These are phyloP conservation scores for Zygotorulaspora danielsina DNA, from an alignment of 805 yeast species.

Conservation along the genomic window DNA sequence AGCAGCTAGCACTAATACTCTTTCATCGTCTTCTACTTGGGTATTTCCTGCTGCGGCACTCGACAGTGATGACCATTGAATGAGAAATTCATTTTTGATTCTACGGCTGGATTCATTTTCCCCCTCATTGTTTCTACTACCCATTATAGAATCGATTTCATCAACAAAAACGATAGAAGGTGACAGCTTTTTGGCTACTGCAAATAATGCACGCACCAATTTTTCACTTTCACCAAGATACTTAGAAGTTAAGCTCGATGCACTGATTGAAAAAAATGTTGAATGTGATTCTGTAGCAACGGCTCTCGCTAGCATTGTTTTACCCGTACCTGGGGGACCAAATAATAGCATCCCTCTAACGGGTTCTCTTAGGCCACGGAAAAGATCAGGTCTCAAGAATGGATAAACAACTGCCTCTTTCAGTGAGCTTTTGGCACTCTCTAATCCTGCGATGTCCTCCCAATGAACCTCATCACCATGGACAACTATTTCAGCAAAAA, in stretches of 20 bases:
- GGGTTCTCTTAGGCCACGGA: conserved; percentile 87
- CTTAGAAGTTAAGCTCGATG: conserved; percentile 83
- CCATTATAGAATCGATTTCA: conserved; percentile 87
- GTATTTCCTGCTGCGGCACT: conserved; percentile 67
- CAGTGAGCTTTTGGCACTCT: conserved; percentile 78
- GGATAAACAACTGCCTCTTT: conserved; percentile 97
- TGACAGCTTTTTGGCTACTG: conserved; percentile 75
- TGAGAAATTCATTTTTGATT: conserved; percentile 86
- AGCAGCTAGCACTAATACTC: conserved; percentile 90
- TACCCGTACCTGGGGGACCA: conserved; percentile 99
- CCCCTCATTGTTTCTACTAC: conserved; percentile 53
- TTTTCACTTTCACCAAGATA: conserved; percentile 92
- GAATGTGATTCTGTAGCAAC: conserved; percentile 94
- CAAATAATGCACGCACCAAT: conserved; percentile 81
- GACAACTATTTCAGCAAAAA: conserved; percentile 80
- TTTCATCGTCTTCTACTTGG: conserved; percentile 37
- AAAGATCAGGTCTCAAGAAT: conserved; percentile 86
- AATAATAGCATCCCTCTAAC: conserved; percentile 92
- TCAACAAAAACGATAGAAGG: conserved; percentile 95
- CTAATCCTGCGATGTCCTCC: conserved; percentile 94
- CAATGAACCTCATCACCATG: conserved; percentile 89
- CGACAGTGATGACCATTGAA: conserved; percentile 91
- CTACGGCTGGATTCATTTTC: conserved; percentile 87
- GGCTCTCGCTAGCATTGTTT: conserved; percentile 94
- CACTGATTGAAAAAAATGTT: conserved; percentile 86